A percentile compares a stretch with the other conserved stretches of the same genome.
Evolutionary conservation across 176 grass and related monocot species (phyloP).

Genomic region (Cenchrus purpureus): DNA sequence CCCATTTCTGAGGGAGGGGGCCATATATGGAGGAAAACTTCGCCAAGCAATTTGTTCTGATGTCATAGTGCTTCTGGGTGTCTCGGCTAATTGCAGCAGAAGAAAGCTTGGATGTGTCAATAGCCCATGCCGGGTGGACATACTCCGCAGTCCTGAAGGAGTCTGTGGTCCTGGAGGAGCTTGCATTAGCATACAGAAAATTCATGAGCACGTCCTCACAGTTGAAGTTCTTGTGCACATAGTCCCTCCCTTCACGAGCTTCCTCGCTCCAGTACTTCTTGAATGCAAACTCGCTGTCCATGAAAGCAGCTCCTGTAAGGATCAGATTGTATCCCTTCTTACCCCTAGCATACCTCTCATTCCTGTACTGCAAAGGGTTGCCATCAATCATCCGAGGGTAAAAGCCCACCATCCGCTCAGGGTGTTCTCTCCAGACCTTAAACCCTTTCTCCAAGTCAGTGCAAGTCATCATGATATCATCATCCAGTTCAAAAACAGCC

Average conservation of each 20-base stretch:
- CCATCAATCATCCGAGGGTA: constrained; percentile 93
- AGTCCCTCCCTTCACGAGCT: constrained; percentile 77
- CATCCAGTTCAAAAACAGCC: constrained; percentile 91
- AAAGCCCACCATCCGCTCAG: constrained; percentile 83
- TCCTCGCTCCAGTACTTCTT: constrained; percentile 83
- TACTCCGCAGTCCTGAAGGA: constrained; percentile 59
- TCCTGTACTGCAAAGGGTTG: constrained; percentile 70
- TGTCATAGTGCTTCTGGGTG: constrained; percentile 82
- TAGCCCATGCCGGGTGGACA: constrained; percentile 94
- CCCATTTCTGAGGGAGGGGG: constrained; percentile 58
- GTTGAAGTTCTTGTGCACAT: constrained; percentile 89
- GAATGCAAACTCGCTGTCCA: constrained; percentile 91
- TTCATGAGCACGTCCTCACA: constrained; percentile 98
- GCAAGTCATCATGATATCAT: constrained; percentile 99
- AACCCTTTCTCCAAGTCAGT: constrained; percentile 97
- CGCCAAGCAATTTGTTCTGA: constrained; percentile 81
- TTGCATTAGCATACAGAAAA: constrained; percentile 81
- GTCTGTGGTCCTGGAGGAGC: constrained; percentile 46
- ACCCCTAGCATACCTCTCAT: constrained; percentile 89
- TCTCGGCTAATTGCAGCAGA: constrained; percentile 82
- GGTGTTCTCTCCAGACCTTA: constrained; percentile 93
- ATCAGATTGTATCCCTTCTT: constrained; percentile 92
- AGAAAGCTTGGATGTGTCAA: constrained; percentile 96
- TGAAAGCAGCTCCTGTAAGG: constrained; percentile 92
- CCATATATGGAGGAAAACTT: constrained; percentile 79